These are phyloP conservation scores for Avena eriantha DNA, from an alignment of 176 grass and related monocot species.

Conservation along the genomic window DNA sequence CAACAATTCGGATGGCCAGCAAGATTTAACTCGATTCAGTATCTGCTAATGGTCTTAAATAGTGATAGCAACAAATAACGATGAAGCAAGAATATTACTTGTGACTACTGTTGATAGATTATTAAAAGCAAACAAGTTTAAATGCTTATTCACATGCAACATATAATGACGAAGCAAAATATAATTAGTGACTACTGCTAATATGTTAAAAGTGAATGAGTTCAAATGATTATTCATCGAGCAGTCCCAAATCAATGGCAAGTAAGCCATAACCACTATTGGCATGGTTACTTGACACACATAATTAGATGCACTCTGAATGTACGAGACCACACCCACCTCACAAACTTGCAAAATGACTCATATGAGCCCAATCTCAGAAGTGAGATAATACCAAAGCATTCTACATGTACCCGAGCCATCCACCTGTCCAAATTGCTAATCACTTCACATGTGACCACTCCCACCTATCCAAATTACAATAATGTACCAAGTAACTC, in stretches of 20 bases:
- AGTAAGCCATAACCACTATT: not conserved
- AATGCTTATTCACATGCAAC: not conserved
- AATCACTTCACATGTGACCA: too few relatives aligned
- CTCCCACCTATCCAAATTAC: not conserved
- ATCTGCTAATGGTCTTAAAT: not conserved
- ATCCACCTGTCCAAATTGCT: too few relatives aligned
- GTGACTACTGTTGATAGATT: not conserved
- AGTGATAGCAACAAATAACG: not conserved
- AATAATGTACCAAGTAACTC: not conserved
- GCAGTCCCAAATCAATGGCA: not conserved
- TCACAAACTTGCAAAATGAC: too few relatives aligned
- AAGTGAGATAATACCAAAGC: too few relatives aligned
- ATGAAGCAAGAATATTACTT: constrained; percentile 10
- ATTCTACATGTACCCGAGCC: too few relatives aligned
- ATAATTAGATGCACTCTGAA: too few relatives aligned
- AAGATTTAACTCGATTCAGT: not conserved
- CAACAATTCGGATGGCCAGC: not conserved
- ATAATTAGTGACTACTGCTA: not conserved
- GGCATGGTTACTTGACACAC: too few relatives aligned
- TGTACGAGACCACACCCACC: too few relatives aligned
- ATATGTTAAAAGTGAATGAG: not conserved
- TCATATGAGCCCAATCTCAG: too few relatives aligned
- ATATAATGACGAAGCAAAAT: not conserved
- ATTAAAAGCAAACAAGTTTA: not conserved
- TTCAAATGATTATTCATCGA: not conserved